These are phyloP conservation scores for Taxillus chinensis DNA, from an alignment of 164 flowering plant species.

Conservation along the genomic window DNA sequence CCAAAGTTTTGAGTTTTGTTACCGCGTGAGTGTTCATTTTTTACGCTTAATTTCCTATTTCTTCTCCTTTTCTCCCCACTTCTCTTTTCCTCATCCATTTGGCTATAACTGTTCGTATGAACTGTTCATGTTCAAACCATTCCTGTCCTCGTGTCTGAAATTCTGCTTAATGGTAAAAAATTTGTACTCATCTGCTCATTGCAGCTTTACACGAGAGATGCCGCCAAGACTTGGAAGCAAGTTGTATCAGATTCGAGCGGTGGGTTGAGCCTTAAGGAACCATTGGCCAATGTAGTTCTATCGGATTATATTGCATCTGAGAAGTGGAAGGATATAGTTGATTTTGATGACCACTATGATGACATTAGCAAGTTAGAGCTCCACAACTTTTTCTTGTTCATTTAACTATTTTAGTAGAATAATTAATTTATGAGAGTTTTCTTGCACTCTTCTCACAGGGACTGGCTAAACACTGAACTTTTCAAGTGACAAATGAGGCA, in stretches of 20 bases:
- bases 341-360: constrained; percentile 91
- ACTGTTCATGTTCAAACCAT: not conserved
- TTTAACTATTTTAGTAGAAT: not conserved
- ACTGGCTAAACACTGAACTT: constrained; percentile 74
- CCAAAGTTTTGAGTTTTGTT: no score
- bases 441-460: constrained; percentile 34
- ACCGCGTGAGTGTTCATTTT: no score
- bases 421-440: not conserved
- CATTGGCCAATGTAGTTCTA: constrained; percentile 69
- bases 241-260: constrained; percentile 47
- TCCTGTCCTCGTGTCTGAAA: not conserved
- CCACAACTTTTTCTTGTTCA: not conserved
- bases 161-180: not conserved
- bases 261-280: constrained; percentile 50
- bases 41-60: no score
- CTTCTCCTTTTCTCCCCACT: no score
- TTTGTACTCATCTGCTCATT: not conserved
- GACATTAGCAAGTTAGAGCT: constrained; percentile 76
- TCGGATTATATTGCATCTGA: constrained; percentile 63
- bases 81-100: no score
- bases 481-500: constrained; percentile 37
- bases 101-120: not conserved
- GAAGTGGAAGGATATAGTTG: constrained; percentile 67
- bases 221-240: constrained; percentile 73
- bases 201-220: constrained; percentile 75